Evolutionary conservation across 108 stramenopile species (phyloP).

Genomic region (Mayamaea pseudoterrestris): DNA sequence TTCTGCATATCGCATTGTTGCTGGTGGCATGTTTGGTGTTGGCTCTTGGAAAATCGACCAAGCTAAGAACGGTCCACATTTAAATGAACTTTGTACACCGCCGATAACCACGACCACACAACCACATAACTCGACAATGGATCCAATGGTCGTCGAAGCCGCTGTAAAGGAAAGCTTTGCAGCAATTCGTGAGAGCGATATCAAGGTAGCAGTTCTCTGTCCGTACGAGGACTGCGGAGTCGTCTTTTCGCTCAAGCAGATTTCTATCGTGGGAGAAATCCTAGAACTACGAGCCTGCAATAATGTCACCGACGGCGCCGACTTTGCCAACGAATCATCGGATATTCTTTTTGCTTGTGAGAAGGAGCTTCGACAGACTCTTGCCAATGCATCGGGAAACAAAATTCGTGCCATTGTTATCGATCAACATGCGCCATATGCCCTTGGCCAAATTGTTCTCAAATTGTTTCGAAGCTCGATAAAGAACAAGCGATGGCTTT

Average conservation of each 20-base stretch:
- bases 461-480: slow-evolving; percentile 9
- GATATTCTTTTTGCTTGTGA: slow-evolving; percentile 21
- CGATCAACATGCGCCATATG: slow-evolving; percentile 12
- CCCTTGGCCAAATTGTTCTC: slow-evolving; percentile 15
- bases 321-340: slow-evolving; percentile 6
- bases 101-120: background rate
- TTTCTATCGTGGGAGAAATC: slow-evolving; percentile 6
- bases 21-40: slow-evolving; percentile 72
- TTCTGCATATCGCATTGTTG: slow-evolving; percentile 54
- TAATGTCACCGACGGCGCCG: slow-evolving; percentile 5
- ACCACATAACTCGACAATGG: background rate
- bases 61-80: slow-evolving; percentile 44
- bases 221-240: slow-evolving; percentile 1
- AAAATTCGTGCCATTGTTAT: slow-evolving; percentile 18
- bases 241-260: too few relatives aligned
- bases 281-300: slow-evolving; percentile 1
- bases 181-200: slow-evolving; percentile 3
- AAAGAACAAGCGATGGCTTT: background rate
- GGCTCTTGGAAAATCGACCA: slow-evolving; percentile 72
- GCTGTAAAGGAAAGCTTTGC: too few relatives aligned
- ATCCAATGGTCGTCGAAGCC: background rate
- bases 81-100: slow-evolving; percentile 4
- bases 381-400: background rate
- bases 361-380: slow-evolving; percentile 2
- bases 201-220: slow-evolving; percentile 18